Evolutionary conservation across 208 protist species (phyloP).

Genomic region (Histomonas meleagridis): DNA sequence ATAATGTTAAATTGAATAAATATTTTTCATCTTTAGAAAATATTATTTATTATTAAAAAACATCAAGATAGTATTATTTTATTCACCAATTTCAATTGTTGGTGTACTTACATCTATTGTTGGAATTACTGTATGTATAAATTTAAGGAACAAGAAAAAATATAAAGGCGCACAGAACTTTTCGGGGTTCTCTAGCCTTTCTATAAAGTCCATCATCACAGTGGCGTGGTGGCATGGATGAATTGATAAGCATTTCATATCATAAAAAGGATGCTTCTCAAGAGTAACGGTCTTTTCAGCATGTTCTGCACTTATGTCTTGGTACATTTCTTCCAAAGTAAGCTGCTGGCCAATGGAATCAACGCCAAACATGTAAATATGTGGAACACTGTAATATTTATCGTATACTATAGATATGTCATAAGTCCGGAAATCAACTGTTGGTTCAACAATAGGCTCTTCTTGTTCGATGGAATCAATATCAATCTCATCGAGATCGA

Average conservation of each 20-base stretch:
- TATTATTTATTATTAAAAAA: too few species aligned
- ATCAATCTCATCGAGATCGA: constrained; percentile 15
- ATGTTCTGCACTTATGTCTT: constrained; percentile 24
- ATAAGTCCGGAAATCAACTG: not conserved
- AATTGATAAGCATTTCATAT: not conserved
- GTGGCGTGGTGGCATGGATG: not conserved
- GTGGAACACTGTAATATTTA: constrained; percentile 17
- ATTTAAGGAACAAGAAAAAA: constrained; percentile 8
- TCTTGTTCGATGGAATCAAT: not conserved
- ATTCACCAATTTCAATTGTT: not conserved
- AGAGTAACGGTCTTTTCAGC: constrained; percentile 8
- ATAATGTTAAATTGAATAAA: too few species aligned
- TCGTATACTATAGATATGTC: constrained; percentile 15
- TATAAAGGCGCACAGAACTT: constrained; percentile 1
- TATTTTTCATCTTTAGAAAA: too few species aligned
- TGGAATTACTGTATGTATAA: constrained; percentile 33
- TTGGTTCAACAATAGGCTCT: not conserved
- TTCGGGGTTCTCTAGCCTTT: not conserved
- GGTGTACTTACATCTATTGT: constrained; percentile 27
- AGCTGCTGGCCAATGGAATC: not conserved
- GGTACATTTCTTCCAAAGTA: not conserved
- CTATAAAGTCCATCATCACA: not conserved
- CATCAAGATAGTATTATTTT: too few species aligned
- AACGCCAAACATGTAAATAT: constrained; percentile 20
- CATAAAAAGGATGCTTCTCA: not conserved